Evolutionary conservation across 139 green algal genomes (phyloP).

Genomic region (Chlamydomonas applanata): DNA sequence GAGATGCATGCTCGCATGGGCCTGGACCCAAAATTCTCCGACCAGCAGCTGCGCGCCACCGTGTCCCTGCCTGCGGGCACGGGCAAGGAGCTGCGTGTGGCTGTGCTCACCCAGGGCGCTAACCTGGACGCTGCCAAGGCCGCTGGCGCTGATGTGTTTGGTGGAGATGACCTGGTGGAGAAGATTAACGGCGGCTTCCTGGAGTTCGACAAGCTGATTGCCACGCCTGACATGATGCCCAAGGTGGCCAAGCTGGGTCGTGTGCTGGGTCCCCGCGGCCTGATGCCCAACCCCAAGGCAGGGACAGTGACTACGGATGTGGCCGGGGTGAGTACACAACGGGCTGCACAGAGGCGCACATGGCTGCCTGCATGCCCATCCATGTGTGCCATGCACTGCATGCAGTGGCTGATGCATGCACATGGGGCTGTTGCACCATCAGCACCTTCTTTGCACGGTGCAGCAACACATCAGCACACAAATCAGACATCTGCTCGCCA

Average conservation of each 20-base stretch:
- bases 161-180: conserved; percentile 93
- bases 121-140: conserved; percentile 80
- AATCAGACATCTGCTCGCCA: too few species aligned
- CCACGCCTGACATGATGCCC: conserved; percentile 99
- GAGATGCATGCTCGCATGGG: conserved; percentile 89
- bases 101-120: conserved; percentile 87
- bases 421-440: not conserved
- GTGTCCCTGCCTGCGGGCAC: conserved; percentile 93
- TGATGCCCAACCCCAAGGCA: conserved; percentile 99
- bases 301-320: conserved; percentile 99
- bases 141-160: conserved; percentile 89
- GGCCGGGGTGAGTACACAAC: conserved; percentile 57
- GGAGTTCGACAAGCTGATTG: conserved; percentile 99
- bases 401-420: not conserved
- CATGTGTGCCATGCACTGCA: not conserved
- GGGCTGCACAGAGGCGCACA: not conserved
- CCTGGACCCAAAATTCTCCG: conserved; percentile 91
- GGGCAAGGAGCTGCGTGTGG: conserved; percentile 91
- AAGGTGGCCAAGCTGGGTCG: conserved; percentile 98
- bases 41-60: conserved; percentile 98
- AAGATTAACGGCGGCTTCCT: conserved; percentile 93
- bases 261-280: conserved; percentile 86
- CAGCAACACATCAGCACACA: not conserved
- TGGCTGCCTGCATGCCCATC: not conserved
- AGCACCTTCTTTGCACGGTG: too few species aligned